Evolutionary conservation across 192 early-diverging fungal genomes (phyloP).

Genomic region (Coemansia sp.): DNA sequence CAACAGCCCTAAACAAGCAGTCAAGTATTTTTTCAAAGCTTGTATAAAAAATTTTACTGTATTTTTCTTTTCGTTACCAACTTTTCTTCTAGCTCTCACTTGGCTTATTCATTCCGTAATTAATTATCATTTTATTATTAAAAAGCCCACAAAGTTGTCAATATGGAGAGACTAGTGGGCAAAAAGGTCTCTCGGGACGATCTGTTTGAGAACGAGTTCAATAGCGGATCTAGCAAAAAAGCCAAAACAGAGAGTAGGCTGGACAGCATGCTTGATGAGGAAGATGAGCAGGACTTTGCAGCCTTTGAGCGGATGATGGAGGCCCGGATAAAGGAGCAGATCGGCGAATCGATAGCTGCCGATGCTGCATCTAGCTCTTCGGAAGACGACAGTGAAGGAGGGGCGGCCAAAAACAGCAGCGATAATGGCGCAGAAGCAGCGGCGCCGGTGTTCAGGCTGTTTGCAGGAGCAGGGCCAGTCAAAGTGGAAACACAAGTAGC

Average conservation of each 20-base stretch:
- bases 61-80: neutral
- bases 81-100: too few relatives aligned
- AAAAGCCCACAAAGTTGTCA: neutral
- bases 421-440: neutral
- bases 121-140: too few relatives aligned
- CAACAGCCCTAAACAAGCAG: slow-evolving; percentile 3
- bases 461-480: slow-evolving; percentile 41
- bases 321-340: slow-evolving; percentile 17
- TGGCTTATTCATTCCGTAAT: too few relatives aligned
- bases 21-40: neutral
- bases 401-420: neutral
- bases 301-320: slow-evolving; percentile 48
- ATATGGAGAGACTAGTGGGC: slow-evolving; percentile 17
- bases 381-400: neutral
- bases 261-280: neutral
- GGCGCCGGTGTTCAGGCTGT: slow-evolving; percentile 39
- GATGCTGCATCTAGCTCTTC: neutral
- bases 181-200: slow-evolving; percentile 36
- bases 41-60: neutral
- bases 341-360: neutral
- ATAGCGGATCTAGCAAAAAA: neutral
- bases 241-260: neutral
- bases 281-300: slow-evolving; percentile 36
- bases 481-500: slow-evolving; percentile 33
- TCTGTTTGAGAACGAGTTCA: slow-evolving; percentile 31